Conservation (phyloP, 768 basidiomycete genomes). For the Phlebiopsis gigantea region DNA sequence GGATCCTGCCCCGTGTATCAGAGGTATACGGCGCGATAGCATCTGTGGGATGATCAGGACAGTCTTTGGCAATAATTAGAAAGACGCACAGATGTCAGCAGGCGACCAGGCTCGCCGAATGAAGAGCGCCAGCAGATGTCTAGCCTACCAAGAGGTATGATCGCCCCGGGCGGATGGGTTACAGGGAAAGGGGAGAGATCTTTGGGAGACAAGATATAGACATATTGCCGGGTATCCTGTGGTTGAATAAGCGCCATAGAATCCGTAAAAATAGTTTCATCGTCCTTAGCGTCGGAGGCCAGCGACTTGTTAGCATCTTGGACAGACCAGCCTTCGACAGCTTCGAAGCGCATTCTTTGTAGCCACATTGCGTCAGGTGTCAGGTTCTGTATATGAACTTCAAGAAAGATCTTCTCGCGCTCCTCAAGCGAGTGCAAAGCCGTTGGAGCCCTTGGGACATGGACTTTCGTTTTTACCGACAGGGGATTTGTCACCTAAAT, state of each 20-base stretch:
- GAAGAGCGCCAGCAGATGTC: conserved; percentile 87
- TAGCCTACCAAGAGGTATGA: conserved; percentile 78
- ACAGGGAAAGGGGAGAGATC: conserved; percentile 38
- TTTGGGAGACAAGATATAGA: conserved; percentile 71
- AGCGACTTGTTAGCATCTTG: conserved; percentile 44
- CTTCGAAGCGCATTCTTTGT: conserved; percentile 76
- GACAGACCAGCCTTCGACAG: conserved; percentile 59
- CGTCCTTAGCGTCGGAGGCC: conserved; percentile 18
- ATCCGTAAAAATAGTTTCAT: conserved; percentile 49
- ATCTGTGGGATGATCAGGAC: conserved; percentile 33
- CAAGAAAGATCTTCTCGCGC: conserved; percentile 82
- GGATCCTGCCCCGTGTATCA: conserved; percentile 29
- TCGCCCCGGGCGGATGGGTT: conserved; percentile 56
- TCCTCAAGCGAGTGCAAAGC: conserved; percentile 58
- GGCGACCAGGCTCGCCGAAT: conserved; percentile 79
- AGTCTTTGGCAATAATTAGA: neutral
- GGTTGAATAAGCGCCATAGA: conserved; percentile 72
- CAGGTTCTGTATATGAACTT: conserved; percentile 89
- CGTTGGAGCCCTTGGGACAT: conserved; percentile 67
- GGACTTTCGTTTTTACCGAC: conserved; percentile 93
- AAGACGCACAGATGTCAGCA: conserved; percentile 68
- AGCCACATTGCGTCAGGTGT: conserved; percentile 74
- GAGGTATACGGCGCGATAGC: conserved; percentile 75
- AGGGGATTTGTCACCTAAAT: conserved; percentile 86
- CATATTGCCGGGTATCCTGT: conserved; percentile 81